These are phyloP conservation scores for Camellia granthamiana DNA, from an alignment of 148 eudicot species.

Conservation along the genomic window DNA sequence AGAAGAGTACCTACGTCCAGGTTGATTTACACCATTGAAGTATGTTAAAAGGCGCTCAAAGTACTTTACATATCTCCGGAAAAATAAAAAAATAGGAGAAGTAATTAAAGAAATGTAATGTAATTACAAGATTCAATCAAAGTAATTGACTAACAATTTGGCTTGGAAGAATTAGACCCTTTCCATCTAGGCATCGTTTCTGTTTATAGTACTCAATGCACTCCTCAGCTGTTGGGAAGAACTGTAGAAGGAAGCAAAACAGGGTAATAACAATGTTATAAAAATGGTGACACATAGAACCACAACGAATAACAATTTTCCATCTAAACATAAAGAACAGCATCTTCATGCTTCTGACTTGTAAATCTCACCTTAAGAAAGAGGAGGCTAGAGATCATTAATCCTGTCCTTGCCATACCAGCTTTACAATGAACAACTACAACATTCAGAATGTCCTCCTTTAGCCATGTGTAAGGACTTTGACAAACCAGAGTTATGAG, in stretches of 20 bases:
- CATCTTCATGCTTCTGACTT: conserved; percentile 1
- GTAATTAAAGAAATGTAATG: background rate
- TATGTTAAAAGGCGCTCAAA: conserved; percentile 64
- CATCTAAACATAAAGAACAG: background rate
- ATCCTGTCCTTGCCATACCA: conserved; percentile 93
- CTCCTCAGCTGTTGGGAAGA: conserved; percentile 84
- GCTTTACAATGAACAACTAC: conserved; percentile 97
- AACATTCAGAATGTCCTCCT: conserved; percentile 80
- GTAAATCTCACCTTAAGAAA: conserved; percentile 61
- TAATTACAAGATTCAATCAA: background rate
- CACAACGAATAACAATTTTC: background rate
- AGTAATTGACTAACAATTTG: conserved; percentile 71
- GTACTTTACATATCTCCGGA: conserved; percentile 87
- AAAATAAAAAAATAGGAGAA: conserved; percentile 16
- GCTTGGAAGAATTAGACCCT: conserved; percentile 87
- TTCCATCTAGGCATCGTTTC: conserved; percentile 88
- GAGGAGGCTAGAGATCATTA: conserved; percentile 87
- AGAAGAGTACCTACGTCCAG: conserved; percentile 69
- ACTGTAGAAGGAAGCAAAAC: conserved; percentile 45
- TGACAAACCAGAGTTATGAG: conserved; percentile 74
- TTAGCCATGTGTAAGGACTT: conserved; percentile 90
- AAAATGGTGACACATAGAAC: conserved; percentile 2
- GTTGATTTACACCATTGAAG: conserved; percentile 60
- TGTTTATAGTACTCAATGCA: conserved; percentile 83
- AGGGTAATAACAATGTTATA: conserved; percentile 4